phyloP scores from a whole-genome alignment of 352 stramenopile species.

The Globisporangium paroecandrum region DNA sequence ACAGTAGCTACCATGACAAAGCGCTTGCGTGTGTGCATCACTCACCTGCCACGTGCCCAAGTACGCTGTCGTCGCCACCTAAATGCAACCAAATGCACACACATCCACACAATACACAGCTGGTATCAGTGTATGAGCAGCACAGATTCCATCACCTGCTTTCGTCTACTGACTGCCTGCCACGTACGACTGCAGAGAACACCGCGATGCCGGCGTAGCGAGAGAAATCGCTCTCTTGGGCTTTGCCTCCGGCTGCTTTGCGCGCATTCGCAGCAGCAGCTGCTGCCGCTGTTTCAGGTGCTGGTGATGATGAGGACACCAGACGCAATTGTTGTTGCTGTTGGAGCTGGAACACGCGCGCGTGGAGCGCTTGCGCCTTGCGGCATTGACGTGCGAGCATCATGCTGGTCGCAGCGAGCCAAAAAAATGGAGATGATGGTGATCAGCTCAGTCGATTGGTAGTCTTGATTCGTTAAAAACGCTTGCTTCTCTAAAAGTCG shows the following conservation, averaged over 20 bases:
- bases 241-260: constrained; percentile 4
- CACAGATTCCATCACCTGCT: neutral
- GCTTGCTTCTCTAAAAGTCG: neutral
- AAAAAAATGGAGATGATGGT: neutral
- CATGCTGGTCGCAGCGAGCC: constrained; percentile 1
- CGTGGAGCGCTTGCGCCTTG: constrained; percentile 13
- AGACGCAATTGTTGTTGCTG: constrained; percentile 10
- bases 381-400: constrained; percentile 18
- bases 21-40: neutral
- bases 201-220: constrained; percentile 82
- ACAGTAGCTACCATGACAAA: neutral
- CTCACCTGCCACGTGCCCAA: constrained; percentile 79
- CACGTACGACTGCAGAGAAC: constrained; percentile 75
- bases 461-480: neutral
- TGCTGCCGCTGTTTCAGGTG: neutral
- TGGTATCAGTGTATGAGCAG: neutral
- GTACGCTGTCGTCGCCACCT: constrained; percentile 70
- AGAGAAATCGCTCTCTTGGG: constrained; percentile 63
- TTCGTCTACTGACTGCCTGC: neutral
- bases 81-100: neutral
- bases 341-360: constrained; percentile 2
- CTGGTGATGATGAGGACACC: neutral
- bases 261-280: neutral
- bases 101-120: neutral
- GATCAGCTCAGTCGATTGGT: neutral